These are phyloP conservation scores for Plasmodium blacklocki DNA, from an alignment of 169 alveolate species.

Conservation along the genomic window DNA sequence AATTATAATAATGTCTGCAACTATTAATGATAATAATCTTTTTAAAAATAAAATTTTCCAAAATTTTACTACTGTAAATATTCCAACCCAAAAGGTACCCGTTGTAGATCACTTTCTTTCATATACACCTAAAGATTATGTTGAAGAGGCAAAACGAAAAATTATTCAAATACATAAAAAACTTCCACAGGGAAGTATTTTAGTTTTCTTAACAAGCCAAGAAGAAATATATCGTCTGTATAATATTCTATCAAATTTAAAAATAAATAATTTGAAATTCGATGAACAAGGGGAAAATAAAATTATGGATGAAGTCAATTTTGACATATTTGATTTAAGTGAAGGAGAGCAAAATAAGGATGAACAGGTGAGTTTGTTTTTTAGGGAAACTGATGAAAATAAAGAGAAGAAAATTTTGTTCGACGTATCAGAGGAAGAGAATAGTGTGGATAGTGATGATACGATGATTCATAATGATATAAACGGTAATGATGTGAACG, in stretches of 20 bases:
- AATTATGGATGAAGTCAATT: slow-evolving; percentile 16
- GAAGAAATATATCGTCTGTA: slow-evolving; percentile 94
- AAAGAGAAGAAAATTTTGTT: slow-evolving; percentile 70
- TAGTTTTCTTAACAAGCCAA: slow-evolving; percentile 97
- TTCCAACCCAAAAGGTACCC: slow-evolving; percentile 79
- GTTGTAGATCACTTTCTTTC: slow-evolving; percentile 80
- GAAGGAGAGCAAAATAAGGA: slow-evolving; percentile 63
- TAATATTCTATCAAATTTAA: slow-evolving; percentile 84
- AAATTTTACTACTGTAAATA: slow-evolving; percentile 76
- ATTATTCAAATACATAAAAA: slow-evolving; percentile 92
- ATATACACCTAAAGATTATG: slow-evolving; percentile 76
- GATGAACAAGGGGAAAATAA: neutral
- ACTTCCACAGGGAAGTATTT: slow-evolving; percentile 98
- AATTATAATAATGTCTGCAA: slow-evolving; percentile 99
- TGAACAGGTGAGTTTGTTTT: slow-evolving; percentile 35
- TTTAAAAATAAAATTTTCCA: slow-evolving; percentile 78
- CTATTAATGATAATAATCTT: slow-evolving; percentile 87
- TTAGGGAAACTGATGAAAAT: slow-evolving; percentile 65
- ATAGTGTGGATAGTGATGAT: neutral
- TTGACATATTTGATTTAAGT: slow-evolving; percentile 67
- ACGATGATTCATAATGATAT: neutral
- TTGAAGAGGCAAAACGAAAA: slow-evolving; percentile 83
- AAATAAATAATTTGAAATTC: slow-evolving; percentile 8
- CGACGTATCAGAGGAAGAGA: slow-evolving; percentile 77
- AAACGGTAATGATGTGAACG: too few species aligned